These are phyloP conservation scores for Amylocarpus encephaloides DNA, from an alignment of 2,329 filamentous ascomycete species.

Conservation along the genomic window DNA sequence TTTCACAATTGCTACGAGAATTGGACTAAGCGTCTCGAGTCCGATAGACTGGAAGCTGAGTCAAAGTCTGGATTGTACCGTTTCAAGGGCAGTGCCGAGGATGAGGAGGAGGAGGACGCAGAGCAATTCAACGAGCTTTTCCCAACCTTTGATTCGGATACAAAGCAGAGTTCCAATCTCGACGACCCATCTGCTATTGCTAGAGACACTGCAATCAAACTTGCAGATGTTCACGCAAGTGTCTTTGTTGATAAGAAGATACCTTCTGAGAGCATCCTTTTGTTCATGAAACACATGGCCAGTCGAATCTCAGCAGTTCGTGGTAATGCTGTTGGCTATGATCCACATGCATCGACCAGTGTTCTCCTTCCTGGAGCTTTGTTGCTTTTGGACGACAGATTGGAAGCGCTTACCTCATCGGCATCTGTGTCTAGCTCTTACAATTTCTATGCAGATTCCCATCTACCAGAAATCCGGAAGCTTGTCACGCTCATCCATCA, in stretches of 20 bases:
- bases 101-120: slow-evolving; percentile 67
- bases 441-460: slow-evolving; percentile 86
- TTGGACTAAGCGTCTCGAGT: slow-evolving; percentile 71
- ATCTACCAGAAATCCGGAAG: slow-evolving; percentile 68
- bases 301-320: slow-evolving; percentile 21
- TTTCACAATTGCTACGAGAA: slow-evolving; percentile 70
- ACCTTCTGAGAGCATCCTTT: slow-evolving; percentile 24
- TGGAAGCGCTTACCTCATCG: slow-evolving; percentile 39
- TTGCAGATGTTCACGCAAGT: slow-evolving; percentile 53
- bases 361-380: slow-evolving; percentile 61
- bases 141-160: slow-evolving; percentile 60
- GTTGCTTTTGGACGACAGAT: slow-evolving; percentile 57
- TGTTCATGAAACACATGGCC: slow-evolving; percentile 26
- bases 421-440: slow-evolving; percentile 45
- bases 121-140: slow-evolving; percentile 77
- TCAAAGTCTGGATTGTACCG: slow-evolving; percentile 72
- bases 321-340: slow-evolving; percentile 9
- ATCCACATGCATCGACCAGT: slow-evolving; percentile 37
- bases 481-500: slow-evolving; percentile 64
- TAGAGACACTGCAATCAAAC: slow-evolving; percentile 40
- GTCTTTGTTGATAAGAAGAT: slow-evolving; percentile 29
- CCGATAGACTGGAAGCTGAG: slow-evolving; percentile 70
- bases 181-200: slow-evolving; percentile 10
- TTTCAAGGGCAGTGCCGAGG: slow-evolving; percentile 71
- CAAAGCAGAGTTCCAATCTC: slow-evolving; percentile 15